Percentiles rank a stretch among this genome's conserved stretches.
phyloP scores from a whole-genome alignment of 139 green algal genomes.

The Pleodorina starrii region DNA sequence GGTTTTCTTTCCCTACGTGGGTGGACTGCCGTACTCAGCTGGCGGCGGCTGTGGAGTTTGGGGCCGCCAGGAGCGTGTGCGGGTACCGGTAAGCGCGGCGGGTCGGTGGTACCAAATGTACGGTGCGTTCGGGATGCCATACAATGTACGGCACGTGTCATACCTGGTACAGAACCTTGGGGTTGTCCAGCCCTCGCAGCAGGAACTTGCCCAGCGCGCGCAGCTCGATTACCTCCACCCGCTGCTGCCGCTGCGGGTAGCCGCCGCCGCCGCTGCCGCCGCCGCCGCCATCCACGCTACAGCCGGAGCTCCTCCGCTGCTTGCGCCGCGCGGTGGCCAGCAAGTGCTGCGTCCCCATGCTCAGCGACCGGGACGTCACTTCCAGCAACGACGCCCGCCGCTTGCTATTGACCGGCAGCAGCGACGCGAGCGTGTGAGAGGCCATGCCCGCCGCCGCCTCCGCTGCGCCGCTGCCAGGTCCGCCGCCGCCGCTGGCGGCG shows the following conservation, averaged over 20 bases:
- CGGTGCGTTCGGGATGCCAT: no score
- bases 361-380: constrained; percentile 19
- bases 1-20: no score
- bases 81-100: no score
- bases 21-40: no score
- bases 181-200: constrained; percentile 49
- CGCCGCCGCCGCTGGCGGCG: no score
- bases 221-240: constrained; percentile 44
- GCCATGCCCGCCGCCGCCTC: no score
- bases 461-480: no score
- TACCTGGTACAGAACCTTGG: constrained; percentile 52
- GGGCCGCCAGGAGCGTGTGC: no score
- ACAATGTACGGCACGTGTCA: not conserved
- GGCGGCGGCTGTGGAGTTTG: no score
- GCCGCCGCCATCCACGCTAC: not conserved
- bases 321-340: not conserved
- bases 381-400: constrained; percentile 37
- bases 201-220: constrained; percentile 47
- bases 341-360: constrained; percentile 30
- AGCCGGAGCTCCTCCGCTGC: not conserved
- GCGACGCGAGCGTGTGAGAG: not conserved
- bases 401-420: not conserved
- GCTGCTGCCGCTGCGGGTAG: not conserved
- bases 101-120: no score
- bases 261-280: no score